phyloP scores from a whole-genome alignment of 2,329 filamentous ascomycete genomes.

The Periconia macrospinosa region DNA sequence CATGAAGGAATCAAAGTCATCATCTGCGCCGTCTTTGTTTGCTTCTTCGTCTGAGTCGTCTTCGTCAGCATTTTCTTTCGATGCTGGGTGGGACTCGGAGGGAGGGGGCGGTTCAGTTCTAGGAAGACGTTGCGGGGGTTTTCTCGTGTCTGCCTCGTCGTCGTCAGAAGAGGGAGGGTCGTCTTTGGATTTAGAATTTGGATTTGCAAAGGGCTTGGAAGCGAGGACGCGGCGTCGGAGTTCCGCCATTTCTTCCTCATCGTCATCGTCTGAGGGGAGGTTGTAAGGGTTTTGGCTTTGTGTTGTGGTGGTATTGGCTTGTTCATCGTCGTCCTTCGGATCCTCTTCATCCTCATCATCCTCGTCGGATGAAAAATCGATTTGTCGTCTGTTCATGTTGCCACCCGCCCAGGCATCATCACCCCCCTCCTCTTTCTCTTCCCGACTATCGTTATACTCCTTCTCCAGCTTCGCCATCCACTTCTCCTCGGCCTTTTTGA shows the following conservation, averaged over 20 bases:
- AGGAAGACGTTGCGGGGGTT: constrained; percentile 61
- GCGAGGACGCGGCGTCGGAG: constrained; percentile 86
- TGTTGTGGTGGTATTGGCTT: constrained; percentile 40
- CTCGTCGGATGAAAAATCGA: constrained; percentile 41
- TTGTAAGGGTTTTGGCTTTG: constrained; percentile 69
- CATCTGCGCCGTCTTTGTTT: constrained; percentile 61
- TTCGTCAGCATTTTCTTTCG: constrained; percentile 59
- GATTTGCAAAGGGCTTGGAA: constrained; percentile 82
- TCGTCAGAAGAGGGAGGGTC: constrained; percentile 17
- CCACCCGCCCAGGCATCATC: constrained; percentile 86
- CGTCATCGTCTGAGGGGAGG: constrained; percentile 72
- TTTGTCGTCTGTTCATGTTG: constrained; percentile 73
- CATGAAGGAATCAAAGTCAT: constrained; percentile 90
- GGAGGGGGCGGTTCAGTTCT: neutral
- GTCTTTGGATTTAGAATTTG: constrained; percentile 40
- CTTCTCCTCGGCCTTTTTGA: constrained; percentile 81
- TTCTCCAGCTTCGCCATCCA: constrained; percentile 90
- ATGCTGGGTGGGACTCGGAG: constrained; percentile 1
- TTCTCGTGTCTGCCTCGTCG: constrained; percentile 57
- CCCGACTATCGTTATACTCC: constrained; percentile 81
- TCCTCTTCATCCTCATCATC: constrained; percentile 53
- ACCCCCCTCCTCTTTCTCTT: constrained; percentile 58
- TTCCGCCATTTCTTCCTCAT: constrained; percentile 91
- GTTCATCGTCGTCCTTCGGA: constrained; percentile 47
- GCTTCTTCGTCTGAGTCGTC: constrained; percentile 58